Evolutionary conservation across 345 rosid genomes (phyloP), one percentile per base, ranked within the genome.

Genomic region (Salix arbutifolia): DNA sequence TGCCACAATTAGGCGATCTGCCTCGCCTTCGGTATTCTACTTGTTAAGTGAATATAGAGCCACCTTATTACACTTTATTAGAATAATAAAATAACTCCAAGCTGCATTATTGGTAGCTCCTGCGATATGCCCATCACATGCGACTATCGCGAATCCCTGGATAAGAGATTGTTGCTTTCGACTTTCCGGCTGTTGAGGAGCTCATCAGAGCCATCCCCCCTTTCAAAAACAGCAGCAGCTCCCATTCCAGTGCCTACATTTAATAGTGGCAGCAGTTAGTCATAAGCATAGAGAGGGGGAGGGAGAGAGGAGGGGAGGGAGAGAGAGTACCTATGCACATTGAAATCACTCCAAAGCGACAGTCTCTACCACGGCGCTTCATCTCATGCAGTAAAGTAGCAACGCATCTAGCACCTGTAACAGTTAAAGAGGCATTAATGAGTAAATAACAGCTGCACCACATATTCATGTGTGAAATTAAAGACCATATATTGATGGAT

Each of bases 231-330:
- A 16, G 98, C 99, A 0, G 99, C 99, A 52, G 98, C 99, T 21
- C 99, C 99, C 99, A 96, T 96, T 14, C 99, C 99, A 0, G 97
- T 90, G 76, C 99, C 99, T 91, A 93, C 83, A 87, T 81, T 65
- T 28, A 78, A 90, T 88, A 12, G 67, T 31, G 16, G 67, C 46
- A 37, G 30, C 26, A 60, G 70, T 23, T 25, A 12, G 14, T 56
- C 25, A 66, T 66, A 68, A 77, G 56, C 62, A 37, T 18, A 37
- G 26, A 3, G 61, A 16, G 21, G 0, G 31, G 4, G 4, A 2
- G 31, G 4, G 31, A 30, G 31, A 2, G 31, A 30, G 31, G 2
- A 3, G 30, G 30, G 0, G 31, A 3, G 31, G 0, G 31, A 35
- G 2, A 7, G 28, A 33, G 50, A 19, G 12, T 75, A 88, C 91